Conservation (phyloP, 2,329 filamentous ascomycete genomes). For the Berkeleyomyces rouxiae region DNA sequence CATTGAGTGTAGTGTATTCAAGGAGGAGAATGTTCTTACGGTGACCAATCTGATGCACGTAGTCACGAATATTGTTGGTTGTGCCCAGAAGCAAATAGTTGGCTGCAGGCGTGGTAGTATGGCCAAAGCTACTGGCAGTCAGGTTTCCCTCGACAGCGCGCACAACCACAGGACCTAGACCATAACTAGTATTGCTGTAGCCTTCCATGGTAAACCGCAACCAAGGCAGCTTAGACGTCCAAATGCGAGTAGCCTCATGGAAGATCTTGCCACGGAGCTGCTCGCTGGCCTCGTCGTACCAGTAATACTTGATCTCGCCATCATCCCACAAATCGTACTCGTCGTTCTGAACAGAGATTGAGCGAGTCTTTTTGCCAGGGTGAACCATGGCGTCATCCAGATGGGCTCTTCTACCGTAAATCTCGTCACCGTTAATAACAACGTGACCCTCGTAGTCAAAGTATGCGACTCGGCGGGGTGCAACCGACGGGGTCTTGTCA, state of each 20-base stretch:
- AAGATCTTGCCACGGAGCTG: neutral
- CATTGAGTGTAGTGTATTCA: too few relatives aligned
- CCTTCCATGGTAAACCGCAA: conserved; percentile 1
- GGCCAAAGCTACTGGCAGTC: conserved; percentile 6
- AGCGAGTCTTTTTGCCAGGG: neutral
- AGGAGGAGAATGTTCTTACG: neutral
- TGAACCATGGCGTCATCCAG: too few relatives aligned
- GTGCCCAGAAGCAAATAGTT: too few relatives aligned
- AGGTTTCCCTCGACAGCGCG: neutral
- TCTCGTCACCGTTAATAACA: conserved; percentile 9
- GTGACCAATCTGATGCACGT: conserved; percentile 12
- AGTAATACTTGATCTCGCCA: neutral
- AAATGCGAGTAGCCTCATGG: neutral
- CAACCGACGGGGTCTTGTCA: too few relatives aligned
- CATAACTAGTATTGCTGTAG: neutral
- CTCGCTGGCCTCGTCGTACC: neutral
- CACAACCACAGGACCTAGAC: neutral
- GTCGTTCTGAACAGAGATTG: neutral
- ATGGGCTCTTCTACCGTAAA: conserved; percentile 7
- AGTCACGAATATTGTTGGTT: neutral
- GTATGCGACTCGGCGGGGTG: conserved; percentile 3
- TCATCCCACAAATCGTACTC: neutral
- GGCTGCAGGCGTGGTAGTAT: neutral
- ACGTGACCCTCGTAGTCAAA: neutral
- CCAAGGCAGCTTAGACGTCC: conserved; percentile 4